These are phyloP conservation scores for Globisporangium ultimum DNA, from an alignment of 352 stramenopile species.

Conservation along the genomic window DNA sequence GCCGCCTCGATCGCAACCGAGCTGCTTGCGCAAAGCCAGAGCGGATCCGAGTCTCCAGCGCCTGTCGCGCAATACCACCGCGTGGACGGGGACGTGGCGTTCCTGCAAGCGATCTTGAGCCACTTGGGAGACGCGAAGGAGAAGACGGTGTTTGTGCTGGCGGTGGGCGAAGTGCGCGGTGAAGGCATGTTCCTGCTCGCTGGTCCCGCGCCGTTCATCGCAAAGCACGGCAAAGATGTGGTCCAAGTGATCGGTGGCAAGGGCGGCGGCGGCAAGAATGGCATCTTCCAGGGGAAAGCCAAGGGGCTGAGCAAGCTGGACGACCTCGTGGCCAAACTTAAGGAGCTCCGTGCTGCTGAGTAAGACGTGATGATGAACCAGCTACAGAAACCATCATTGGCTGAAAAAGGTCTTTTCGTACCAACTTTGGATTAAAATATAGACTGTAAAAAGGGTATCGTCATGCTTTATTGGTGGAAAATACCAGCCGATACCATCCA, in stretches of 20 bases:
- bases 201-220: constrained; percentile 53
- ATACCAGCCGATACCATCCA: too few relatives aligned
- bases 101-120: constrained; percentile 57
- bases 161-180: constrained; percentile 32
- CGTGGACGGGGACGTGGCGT: constrained; percentile 56
- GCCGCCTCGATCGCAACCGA: constrained; percentile 43
- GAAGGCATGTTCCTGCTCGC: constrained; percentile 73
- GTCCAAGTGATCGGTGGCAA: constrained; percentile 68
- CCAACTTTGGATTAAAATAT: too few relatives aligned
- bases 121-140: constrained; percentile 43
- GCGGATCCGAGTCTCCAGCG: constrained; percentile 5
- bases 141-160: constrained; percentile 29
- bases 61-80: constrained; percentile 55
- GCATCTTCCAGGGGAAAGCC: constrained; percentile 77
- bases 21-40: constrained; percentile 24
- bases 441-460: too few relatives aligned
- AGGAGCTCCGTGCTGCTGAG: constrained; percentile 23
- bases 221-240: constrained; percentile 45
- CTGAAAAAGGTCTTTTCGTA: too few relatives aligned
- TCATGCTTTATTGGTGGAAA: too few relatives aligned
- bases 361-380: too few relatives aligned
- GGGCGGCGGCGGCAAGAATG: constrained; percentile 69
- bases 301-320: constrained; percentile 50
- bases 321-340: constrained; percentile 39
- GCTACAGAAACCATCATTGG: too few relatives aligned